Evolutionary conservation across 257 asterid genomes (phyloP).

Genomic region (Solanum dulcamara): DNA sequence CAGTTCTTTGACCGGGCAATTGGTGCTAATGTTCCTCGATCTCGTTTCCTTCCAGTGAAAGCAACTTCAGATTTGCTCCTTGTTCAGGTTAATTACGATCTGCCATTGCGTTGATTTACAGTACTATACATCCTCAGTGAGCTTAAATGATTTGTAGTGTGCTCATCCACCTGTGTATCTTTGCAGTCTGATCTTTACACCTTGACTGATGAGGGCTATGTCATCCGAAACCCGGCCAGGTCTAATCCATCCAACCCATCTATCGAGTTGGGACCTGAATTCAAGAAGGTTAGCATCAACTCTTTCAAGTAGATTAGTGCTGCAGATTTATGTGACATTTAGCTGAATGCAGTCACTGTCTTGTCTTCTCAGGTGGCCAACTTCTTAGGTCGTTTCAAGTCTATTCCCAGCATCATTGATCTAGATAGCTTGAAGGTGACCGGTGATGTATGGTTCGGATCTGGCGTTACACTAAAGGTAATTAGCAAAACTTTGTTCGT

Average conservation of each 20-base stretch:
- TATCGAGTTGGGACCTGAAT: conserved; percentile 94
- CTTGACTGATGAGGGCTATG: conserved; percentile 74
- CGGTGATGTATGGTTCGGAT: conserved; percentile 91
- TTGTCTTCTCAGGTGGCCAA: conserved; percentile 44
- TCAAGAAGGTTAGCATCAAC: conserved; percentile 67
- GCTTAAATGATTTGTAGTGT: neutral
- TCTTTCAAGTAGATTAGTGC: neutral
- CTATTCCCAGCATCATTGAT: conserved; percentile 90
- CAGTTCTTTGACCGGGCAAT: conserved; percentile 93
- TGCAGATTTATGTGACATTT: neutral
- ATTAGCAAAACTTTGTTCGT: neutral
- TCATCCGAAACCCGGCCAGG: conserved; percentile 72
- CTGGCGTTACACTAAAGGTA: conserved; percentile 71
- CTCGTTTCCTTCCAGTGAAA: conserved; percentile 98
- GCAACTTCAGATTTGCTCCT: conserved; percentile 93
- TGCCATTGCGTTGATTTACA: neutral
- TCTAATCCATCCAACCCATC: conserved; percentile 73
- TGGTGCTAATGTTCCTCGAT: conserved; percentile 91
- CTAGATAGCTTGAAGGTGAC: conserved; percentile 84
- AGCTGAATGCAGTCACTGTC: neutral
- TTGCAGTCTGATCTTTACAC: conserved; percentile 94
- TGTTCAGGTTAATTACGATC: conserved; percentile 58
- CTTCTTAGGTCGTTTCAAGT: conserved; percentile 82
- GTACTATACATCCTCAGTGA: neutral
- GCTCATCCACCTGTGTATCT: conserved; percentile 12